Base-by-base conservation (phyloP, 192 early-diverging fungal species). In the Backusella mclennaniae region DNA sequence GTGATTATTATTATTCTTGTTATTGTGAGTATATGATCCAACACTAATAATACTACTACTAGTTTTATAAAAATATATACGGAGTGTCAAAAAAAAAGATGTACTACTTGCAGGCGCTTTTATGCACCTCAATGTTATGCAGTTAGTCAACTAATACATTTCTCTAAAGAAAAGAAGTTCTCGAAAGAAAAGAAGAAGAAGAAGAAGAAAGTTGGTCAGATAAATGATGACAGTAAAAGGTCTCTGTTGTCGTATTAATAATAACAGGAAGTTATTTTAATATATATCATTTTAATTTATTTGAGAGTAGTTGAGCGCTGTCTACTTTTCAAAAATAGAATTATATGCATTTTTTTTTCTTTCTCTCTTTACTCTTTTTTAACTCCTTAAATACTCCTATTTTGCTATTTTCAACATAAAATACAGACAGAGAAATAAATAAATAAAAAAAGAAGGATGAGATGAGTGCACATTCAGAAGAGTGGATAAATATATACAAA, bases 141-240 rank as follows among this genome's bases (percentile, higher is more conserved):
- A 63, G 56, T 63, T 63, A 63, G 56, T 63, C 56, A 63, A 63
- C 23, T 63, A 63, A 63, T 63, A 29, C 56, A 23, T 63, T 63
- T 63, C 26, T 63, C 56, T 63, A 26, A 63, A 29, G 26, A 63
- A 12, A 49, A 49, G 46, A 49, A 49, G 42, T n/a, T n/a, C n/a
- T n/a, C n/a, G n/a, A n/a, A n/a, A 44, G 14, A 14, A 33, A 44
- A 15, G 15, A 44, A 39, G 42, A 44, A 17, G 15, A 44, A 44
- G 6, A 49, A 49, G 46, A n/a, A 6, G 19, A n/a, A 0, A 7
- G 1, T 49, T 49, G 46, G 0, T 1, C 17, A 49, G 0, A 49
- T 49, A 49, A 19, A 49, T n/a, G 17, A n/a, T n/a, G 6, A 1
- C 17, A 49, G 46, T 49, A 49, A 49, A 49, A 49, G 6, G 46